These are phyloP conservation scores for Naganishia vishniacii DNA, from an alignment of 768 basidiomycete species.

Conservation along the genomic window DNA sequence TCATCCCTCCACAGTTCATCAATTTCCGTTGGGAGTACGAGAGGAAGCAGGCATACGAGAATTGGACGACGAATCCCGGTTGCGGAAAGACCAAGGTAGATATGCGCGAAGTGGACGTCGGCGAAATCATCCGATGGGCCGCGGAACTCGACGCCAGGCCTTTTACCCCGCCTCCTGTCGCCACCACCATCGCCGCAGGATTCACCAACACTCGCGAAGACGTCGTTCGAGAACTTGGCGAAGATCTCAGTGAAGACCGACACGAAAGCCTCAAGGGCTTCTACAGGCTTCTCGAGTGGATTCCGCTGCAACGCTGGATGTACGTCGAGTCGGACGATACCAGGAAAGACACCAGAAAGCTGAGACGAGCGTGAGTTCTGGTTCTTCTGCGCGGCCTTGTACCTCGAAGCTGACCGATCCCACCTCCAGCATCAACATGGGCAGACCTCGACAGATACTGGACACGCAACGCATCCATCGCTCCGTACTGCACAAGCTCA, in stretches of 20 bases:
- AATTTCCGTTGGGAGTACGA: neutral
- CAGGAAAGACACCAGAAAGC: slow-evolving; percentile 4
- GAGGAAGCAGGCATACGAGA: neutral
- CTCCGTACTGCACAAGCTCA: slow-evolving; percentile 17
- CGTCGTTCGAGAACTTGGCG: neutral
- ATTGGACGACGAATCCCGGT: neutral
- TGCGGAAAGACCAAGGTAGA: neutral
- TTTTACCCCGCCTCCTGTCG: neutral
- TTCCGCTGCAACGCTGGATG: slow-evolving; percentile 30
- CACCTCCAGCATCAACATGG: slow-evolving; percentile 15
- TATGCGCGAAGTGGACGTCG: neutral
- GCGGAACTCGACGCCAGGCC: slow-evolving; percentile 9
- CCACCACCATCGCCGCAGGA: too few relatives aligned
- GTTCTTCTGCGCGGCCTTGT: neutral
- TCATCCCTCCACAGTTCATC: slow-evolving; percentile 21
- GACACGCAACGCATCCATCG: slow-evolving; percentile 19
- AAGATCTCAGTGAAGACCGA: slow-evolving; percentile 4
- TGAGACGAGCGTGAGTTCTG: neutral
- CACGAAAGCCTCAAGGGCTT: slow-evolving; percentile 26
- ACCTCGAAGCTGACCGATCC: neutral
- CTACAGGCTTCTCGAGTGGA: slow-evolving; percentile 29
- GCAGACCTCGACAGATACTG: slow-evolving; percentile 13
- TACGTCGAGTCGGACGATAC: slow-evolving; percentile 24
- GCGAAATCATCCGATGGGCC: neutral
- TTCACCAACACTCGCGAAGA: neutral